These are phyloP conservation scores for Radiomyces spectabilis DNA, from an alignment of 192 early-diverging fungal genomes.

Conservation along the genomic window DNA sequence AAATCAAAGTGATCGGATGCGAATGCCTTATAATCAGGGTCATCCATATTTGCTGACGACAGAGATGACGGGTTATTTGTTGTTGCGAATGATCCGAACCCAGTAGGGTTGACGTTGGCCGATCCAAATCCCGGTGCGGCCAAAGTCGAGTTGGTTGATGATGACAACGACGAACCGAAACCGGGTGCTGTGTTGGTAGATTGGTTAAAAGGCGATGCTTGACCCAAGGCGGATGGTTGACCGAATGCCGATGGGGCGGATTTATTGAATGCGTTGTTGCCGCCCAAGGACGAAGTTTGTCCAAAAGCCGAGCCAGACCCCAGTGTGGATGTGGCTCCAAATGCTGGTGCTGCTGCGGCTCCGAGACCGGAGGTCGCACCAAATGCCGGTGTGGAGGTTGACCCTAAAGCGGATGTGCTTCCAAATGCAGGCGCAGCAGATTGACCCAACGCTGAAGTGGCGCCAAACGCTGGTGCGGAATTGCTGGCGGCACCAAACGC, in stretches of 20 bases:
- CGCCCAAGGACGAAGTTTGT: constrained; percentile 5
- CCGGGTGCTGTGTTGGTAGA: not conserved
- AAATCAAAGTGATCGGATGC: constrained; percentile 25
- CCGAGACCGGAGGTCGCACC: constrained; percentile 12
- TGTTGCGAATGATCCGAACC: not conserved
- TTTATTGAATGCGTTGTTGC: too few species aligned
- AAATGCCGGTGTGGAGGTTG: not conserved
- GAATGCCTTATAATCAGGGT: constrained; percentile 14
- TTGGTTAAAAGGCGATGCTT: constrained; percentile 1
- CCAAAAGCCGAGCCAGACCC: constrained; percentile 11
- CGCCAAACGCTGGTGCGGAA: constrained; percentile 12
- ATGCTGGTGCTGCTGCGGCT: not conserved
- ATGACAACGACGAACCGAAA: not conserved
- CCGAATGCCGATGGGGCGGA: constrained; percentile 18
- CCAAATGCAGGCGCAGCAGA: constrained; percentile 4
- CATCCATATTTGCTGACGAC: not conserved
- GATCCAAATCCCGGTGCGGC: not conserved
- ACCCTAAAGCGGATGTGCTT: constrained; percentile 6
- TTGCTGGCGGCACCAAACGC: not conserved
- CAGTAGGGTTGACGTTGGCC: not conserved
- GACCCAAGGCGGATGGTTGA: constrained; percentile 21
- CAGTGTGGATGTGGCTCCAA: constrained; percentile 10
- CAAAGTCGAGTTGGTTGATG: not conserved
- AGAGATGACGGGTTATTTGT: too few species aligned
- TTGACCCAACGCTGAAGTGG: constrained; percentile 2